Base-by-base conservation (phyloP, 176 grass and related monocot species). In the Otatea glauca region DNA sequence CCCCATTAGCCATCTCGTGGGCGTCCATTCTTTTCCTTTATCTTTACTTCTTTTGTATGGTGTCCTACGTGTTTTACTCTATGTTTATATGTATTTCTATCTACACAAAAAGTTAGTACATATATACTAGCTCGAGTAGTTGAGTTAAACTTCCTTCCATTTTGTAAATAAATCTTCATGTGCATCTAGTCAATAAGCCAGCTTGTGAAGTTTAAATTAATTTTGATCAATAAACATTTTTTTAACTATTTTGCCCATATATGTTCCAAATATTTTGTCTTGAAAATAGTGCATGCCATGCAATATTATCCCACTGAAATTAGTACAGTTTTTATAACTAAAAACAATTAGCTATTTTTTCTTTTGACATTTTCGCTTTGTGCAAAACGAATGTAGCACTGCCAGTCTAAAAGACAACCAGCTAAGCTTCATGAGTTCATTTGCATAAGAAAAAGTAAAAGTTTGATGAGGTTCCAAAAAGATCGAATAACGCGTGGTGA, bases 1-100 rank as follows among this genome's bases (percentile, higher is more conserved):
- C 64, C 39, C 38, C 12, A 82, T 75, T 67, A 39, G 25, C 68
- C 21, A 73, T 25, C 61, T 75, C 48, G 25, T 81, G 70, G 78
- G 20, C 5, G 23, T 65, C 9, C 16, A 34, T 44, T 88, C 53
- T 18, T 54, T 54, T 8, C 9, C 15, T 18, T 55, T 48, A 58
- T 76, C 20, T 68, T 48, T 41, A 41, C 71, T 70, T 16, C 15
- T 59, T 70, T 45, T 53, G 18, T 41, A 29, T 60, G 71, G 67
- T 76, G 61, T 15, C 43, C 63, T 55, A 60, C 39, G 8, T 67
- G 39, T 81, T 48, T 61, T 55, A 81, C 76, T 8, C 4, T 41
- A 81, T 65, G 51, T 35, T 24, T 13, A n/a, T 35, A 41, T 58
- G 17, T 2, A 4, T 21, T 66, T 59, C 48, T 37, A 58, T 17